A percentile compares a stretch with the other conserved stretches of the same genome.
These are phyloP conservation scores for Thielaviopsis musarum DNA, from an alignment of 2,329 filamentous ascomycete species.

Conservation along the genomic window DNA sequence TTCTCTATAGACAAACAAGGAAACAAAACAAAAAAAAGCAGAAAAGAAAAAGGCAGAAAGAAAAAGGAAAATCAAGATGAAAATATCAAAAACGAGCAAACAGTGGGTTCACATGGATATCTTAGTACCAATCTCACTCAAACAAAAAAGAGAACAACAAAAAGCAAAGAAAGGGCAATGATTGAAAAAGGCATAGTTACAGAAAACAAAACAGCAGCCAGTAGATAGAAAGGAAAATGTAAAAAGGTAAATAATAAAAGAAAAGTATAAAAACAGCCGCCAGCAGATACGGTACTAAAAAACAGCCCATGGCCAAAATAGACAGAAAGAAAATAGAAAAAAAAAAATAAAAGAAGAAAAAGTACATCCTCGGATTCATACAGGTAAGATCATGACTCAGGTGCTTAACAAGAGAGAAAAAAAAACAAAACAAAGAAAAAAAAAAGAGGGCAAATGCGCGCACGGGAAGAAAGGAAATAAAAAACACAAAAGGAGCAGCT, in stretches of 20 bases:
- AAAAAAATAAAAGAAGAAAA: conserved; percentile 5
- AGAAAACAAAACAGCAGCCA: too few relatives aligned
- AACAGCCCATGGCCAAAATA: neutral
- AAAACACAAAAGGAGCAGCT: conserved; percentile 15
- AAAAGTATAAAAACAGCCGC: too few relatives aligned
- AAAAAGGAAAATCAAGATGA: conserved; percentile 14
- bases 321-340: conserved; percentile 8
- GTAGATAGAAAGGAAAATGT: too few relatives aligned
- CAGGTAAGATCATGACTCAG: conserved; percentile 12
- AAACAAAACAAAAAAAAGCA: conserved; percentile 3
- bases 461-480: conserved; percentile 10
- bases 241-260: too few relatives aligned
- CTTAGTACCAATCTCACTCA: too few relatives aligned
- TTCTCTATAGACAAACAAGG: neutral
- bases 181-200: too few relatives aligned
- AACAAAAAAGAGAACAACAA: too few relatives aligned
- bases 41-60: conserved; percentile 9
- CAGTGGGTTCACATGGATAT: too few relatives aligned
- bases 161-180: too few relatives aligned
- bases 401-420: conserved; percentile 6
- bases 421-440: conserved; percentile 9
- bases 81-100: neutral
- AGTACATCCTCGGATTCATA: conserved; percentile 12
- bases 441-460: neutral
- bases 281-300: too few relatives aligned